Conservation (phyloP, 1,284 basidiomycete species). For the Malassezia obtusa region DNA sequence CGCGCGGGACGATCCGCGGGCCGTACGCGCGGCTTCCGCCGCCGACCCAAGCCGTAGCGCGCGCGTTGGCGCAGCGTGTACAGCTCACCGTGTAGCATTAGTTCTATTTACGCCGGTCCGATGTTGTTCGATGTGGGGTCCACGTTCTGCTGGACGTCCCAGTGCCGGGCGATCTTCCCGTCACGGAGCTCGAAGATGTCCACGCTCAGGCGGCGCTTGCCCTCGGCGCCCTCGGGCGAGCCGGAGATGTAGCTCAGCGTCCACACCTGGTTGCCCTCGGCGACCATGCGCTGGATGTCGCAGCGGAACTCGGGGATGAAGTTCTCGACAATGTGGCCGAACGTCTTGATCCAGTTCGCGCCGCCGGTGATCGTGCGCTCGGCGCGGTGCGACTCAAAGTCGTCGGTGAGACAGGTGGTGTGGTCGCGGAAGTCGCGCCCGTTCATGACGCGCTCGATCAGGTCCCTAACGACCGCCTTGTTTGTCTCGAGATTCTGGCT, state of each 20-base stretch:
- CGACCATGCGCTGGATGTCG: not conserved
- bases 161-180: not conserved
- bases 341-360: not conserved
- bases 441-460: not conserved
- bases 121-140: not conserved
- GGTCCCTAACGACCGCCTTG: not conserved
- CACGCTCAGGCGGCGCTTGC: not conserved
- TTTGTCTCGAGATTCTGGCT: not conserved
- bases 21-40: not conserved
- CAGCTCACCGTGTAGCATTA: not conserved
- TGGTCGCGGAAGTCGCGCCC: not conserved
- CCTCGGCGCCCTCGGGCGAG: not conserved
- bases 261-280: not conserved
- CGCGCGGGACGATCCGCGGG: slow-evolving; percentile 4
- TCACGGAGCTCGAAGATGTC: not conserved
- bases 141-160: not conserved
- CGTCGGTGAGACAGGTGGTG: not conserved
- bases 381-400: not conserved
- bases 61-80: not conserved
- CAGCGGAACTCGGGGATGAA: not conserved
- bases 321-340: not conserved
- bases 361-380: not conserved
- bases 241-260: not conserved
- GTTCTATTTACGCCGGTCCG: no score
- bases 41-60: slow-evolving; percentile 1